Percentiles rank a stretch among this genome's conserved stretches.
These are phyloP conservation scores for Phytophthora agathidicida DNA, from an alignment of 352 stramenopile genomes.

Conservation along the genomic window DNA sequence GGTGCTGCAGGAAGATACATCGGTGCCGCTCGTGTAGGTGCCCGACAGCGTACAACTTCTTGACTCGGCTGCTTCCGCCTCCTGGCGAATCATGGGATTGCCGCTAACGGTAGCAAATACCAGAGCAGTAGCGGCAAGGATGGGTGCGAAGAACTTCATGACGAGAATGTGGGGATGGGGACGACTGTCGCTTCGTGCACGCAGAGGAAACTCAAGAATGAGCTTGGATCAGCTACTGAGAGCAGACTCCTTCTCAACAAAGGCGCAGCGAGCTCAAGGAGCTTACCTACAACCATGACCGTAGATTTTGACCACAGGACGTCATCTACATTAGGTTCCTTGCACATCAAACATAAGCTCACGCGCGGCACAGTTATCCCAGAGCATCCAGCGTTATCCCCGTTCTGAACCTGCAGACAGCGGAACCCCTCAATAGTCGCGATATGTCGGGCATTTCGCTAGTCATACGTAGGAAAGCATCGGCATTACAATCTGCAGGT, in stretches of 20 bases:
- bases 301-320: neutral
- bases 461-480: conserved; percentile 2
- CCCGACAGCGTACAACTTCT: conserved; percentile 38
- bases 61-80: conserved; percentile 11
- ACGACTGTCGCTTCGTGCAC: conserved; percentile 3
- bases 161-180: neutral
- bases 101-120: conserved; percentile 9
- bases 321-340: neutral
- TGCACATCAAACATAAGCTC: conserved; percentile 7
- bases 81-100: conserved; percentile 28
- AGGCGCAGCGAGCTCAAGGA: too few species aligned
- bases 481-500: conserved; percentile 17
- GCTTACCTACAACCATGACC: neutral
- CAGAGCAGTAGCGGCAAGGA: conserved; percentile 1
- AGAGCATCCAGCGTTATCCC: conserved; percentile 2
- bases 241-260: too few species aligned
- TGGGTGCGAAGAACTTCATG: conserved; percentile 24
- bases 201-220: conserved; percentile 26
- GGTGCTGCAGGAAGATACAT: conserved; percentile 28
- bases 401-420: conserved; percentile 7
- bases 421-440: conserved; percentile 15
- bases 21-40: conserved; percentile 34
- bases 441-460: conserved; percentile 10
- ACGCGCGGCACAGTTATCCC: conserved; percentile 1
- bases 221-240: conserved; percentile 4